Evolutionary conservation across 768 basidiomycete species (phyloP).

Genomic region (Mycena belliarum): DNA sequence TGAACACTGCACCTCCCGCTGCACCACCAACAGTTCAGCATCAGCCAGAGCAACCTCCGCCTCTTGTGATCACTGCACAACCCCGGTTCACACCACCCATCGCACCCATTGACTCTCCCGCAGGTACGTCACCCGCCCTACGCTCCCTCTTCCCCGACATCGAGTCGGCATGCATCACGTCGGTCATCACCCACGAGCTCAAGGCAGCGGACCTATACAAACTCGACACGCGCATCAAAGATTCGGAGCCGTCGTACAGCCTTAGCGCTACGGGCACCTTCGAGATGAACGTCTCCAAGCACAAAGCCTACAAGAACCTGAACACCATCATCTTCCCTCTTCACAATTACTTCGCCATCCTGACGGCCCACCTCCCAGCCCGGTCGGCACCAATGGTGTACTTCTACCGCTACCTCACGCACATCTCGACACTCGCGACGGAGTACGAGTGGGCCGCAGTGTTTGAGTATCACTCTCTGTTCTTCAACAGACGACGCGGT

Average conservation of each 20-base stretch:
- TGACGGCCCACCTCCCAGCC: not conserved
- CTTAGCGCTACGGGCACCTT: not conserved
- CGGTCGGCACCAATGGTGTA: not conserved
- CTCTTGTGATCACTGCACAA: too few relatives aligned
- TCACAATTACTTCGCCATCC: slow-evolving; percentile 2
- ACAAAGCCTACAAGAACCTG: slow-evolving; percentile 1
- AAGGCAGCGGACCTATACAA: slow-evolving; percentile 22
- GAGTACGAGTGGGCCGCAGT: slow-evolving; percentile 7
- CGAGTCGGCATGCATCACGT: slow-evolving; percentile 17
- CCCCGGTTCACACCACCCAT: too few relatives aligned
- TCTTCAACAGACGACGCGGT: slow-evolving; percentile 1
- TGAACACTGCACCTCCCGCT: too few relatives aligned
- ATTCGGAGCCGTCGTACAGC: not conserved
- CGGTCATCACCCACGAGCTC: slow-evolving; percentile 18
- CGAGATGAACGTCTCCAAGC: not conserved
- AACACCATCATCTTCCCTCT: slow-evolving; percentile 1
- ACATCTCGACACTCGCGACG: not conserved
- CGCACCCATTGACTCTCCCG: not conserved
- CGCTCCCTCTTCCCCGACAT: slow-evolving; percentile 20
- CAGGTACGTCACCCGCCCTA: slow-evolving; percentile 12
- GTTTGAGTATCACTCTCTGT: slow-evolving; percentile 1
- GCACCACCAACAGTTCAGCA: too few relatives aligned
- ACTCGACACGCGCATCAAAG: slow-evolving; percentile 6
- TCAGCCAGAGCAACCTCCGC: too few relatives aligned
- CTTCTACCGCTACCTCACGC: slow-evolving; percentile 6